Conservation (phyloP, 768 basidiomycete genomes). For the Pilatotrama ljubarskyi region DNA sequence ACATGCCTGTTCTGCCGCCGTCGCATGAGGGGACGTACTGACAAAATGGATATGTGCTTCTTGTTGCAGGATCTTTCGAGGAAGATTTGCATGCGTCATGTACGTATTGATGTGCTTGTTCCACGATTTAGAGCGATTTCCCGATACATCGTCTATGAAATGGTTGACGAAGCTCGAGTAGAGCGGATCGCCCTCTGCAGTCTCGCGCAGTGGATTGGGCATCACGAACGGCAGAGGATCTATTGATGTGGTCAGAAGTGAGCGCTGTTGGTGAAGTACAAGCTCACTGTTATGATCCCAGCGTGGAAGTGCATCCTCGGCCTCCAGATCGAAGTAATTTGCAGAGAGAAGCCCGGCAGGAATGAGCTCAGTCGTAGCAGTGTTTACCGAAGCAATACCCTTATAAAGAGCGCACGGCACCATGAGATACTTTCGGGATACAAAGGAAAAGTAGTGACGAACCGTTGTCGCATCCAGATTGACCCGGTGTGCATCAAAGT, state of each 20-base stretch:
- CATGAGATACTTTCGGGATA: too few relatives aligned
- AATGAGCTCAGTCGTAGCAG: neutral
- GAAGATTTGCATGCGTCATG: slow-evolving; percentile 25
- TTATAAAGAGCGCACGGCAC: too few relatives aligned
- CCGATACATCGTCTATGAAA: slow-evolving; percentile 31
- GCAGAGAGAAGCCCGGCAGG: neutral
- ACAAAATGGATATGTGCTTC: slow-evolving; percentile 25
- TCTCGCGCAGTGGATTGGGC: slow-evolving; percentile 17
- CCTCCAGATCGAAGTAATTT: neutral
- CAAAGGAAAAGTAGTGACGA: too few relatives aligned
- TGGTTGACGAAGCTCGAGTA: slow-evolving; percentile 23
- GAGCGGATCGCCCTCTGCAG: slow-evolving; percentile 13
- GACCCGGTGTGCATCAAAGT: neutral
- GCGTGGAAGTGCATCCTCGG: neutral
- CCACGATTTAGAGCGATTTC: slow-evolving; percentile 31
- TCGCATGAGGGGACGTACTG: slow-evolving; percentile 24
- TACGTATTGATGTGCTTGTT: slow-evolving; percentile 30
- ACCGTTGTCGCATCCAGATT: too few relatives aligned
- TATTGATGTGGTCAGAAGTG: too few relatives aligned
- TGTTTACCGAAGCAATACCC: neutral
- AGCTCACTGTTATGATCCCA: neutral
- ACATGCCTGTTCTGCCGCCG: slow-evolving; percentile 21
- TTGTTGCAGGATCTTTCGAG: slow-evolving; percentile 20
- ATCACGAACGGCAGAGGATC: neutral
- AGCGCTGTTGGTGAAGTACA: too few relatives aligned